Evolutionary conservation across 345 rosid genomes (phyloP), one percentile per base, ranked within the genome.

Genomic region (Euphorbia peplus): DNA sequence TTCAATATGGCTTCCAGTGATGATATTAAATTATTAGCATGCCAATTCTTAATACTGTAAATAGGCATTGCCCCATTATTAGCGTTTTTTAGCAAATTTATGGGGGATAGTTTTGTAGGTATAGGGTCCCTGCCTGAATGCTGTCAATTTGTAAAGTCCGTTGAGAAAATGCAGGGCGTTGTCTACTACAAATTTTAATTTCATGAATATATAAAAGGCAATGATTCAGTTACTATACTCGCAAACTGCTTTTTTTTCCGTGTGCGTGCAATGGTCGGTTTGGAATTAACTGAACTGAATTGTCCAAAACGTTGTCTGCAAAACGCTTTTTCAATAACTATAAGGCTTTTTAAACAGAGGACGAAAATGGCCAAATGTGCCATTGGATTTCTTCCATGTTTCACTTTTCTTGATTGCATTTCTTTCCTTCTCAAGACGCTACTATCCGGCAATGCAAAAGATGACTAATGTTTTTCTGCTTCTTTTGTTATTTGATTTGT

Each of bases 51-150:
- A 22, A 35, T 70, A 28, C 28, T 79, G 76, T 81, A 75, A 66
- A 83, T 81, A 81, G 69, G 32, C 12, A 16, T 30, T 8, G 54
- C 89, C 89, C 90, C 55, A 75, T 76, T 41, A 69, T 78, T 76
- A 79, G 88, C 88, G 72, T 56, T 84, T 85, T 88, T 83, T 78
- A 78, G 88, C 89, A 80, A 77, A 81, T 75, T 75, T 81, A 71
- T 69, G 82, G 93, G 93, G 95, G 85, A 58, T 73, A 67, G 69
- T 69, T 65, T 70, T 60, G 29, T 58, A 56, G 41, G 46, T 52
- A 54, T 47, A 63, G 82, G 0, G 54, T n/a, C n/a, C n/a, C n/a
- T n/a, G 76, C 70, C 62, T 76, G 56, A 30, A 67, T 71, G 72
- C 71, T 41, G 63, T 67, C 54, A 39, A 24, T 74, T 71, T 80